A percentile compares a stretch with the other conserved stretches of the same genome.
Conservation (phyloP, 2,329 filamentous ascomycete genomes). For the Leptographium procerum region DNA sequence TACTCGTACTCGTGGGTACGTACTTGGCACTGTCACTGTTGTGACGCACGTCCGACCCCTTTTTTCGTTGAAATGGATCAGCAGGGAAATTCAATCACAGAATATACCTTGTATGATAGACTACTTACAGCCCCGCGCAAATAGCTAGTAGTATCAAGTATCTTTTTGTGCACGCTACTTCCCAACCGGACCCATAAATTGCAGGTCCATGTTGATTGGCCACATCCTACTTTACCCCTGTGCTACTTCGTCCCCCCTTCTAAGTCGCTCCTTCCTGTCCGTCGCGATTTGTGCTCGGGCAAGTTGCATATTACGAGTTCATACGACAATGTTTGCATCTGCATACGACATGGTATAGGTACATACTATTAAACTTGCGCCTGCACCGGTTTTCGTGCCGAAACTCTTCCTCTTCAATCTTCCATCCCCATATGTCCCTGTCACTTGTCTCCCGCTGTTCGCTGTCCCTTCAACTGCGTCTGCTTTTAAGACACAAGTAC, state of each 20-base stretch:
- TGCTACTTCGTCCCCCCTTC: background rate
- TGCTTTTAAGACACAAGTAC: background rate
- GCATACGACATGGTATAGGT: no score
- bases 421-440: background rate
- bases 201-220: conserved; percentile 3
- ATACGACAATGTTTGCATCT: no score
- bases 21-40: background rate
- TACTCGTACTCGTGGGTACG: background rate
- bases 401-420: no score
- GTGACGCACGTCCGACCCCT: background rate
- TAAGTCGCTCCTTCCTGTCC: background rate
- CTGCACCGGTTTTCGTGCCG: no score
- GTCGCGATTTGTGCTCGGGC: background rate
- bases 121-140: background rate
- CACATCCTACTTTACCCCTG: background rate
- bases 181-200: conserved; percentile 6
- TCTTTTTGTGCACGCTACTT: background rate
- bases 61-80: background rate
- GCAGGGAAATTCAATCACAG: background rate
- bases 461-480: background rate
- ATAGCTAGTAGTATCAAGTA: background rate
- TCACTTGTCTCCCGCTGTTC: background rate
- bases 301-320: no score
- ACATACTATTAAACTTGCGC: no score
- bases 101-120: background rate